phyloP scores from a whole-genome alignment of 1,284 basidiomycete species.

The Lignosus rhinocerotis region DNA sequence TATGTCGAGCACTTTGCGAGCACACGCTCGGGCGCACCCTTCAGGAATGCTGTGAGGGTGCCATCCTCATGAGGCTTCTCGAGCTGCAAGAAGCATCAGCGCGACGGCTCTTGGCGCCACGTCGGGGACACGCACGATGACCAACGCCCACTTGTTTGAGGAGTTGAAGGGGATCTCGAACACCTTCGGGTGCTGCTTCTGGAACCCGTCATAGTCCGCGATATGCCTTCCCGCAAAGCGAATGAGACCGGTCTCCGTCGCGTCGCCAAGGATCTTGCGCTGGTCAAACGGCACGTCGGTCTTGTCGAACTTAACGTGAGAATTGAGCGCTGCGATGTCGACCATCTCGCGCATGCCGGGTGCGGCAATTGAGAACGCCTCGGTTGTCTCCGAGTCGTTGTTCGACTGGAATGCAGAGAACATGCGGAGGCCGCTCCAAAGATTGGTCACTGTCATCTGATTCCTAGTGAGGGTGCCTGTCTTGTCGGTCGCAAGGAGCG shows the following conservation, averaged over 20 bases:
- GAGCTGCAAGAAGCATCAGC: slow-evolving; percentile 38
- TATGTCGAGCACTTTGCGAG: slow-evolving; percentile 63
- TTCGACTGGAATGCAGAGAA: slow-evolving; percentile 69
- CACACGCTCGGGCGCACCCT: slow-evolving; percentile 69
- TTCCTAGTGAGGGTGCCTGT: slow-evolving; percentile 76
- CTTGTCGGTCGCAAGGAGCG: slow-evolving; percentile 72
- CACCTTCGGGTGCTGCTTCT: slow-evolving; percentile 53
- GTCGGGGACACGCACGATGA: slow-evolving; percentile 48
- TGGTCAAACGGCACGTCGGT: slow-evolving; percentile 63
- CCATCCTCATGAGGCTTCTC: slow-evolving; percentile 54
- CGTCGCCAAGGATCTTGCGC: slow-evolving; percentile 64
- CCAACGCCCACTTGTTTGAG: slow-evolving; percentile 70
- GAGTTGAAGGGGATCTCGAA: slow-evolving; percentile 76
- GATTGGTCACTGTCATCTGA: slow-evolving; percentile 71
- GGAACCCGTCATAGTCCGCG: slow-evolving; percentile 52
- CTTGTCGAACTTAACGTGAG: slow-evolving; percentile 68
- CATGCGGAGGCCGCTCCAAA: slow-evolving; percentile 63
- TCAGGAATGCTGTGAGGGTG: slow-evolving; percentile 54
- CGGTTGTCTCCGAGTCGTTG: slow-evolving; percentile 58
- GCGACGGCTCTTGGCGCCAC: not conserved
- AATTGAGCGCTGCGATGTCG: slow-evolving; percentile 64
- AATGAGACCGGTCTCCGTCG: slow-evolving; percentile 67
- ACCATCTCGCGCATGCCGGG: slow-evolving; percentile 64
- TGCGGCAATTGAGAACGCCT: slow-evolving; percentile 48
- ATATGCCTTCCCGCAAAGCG: slow-evolving; percentile 62